Base-by-base conservation (phyloP, 208 protist species). In the Leishmania tropica region DNA sequence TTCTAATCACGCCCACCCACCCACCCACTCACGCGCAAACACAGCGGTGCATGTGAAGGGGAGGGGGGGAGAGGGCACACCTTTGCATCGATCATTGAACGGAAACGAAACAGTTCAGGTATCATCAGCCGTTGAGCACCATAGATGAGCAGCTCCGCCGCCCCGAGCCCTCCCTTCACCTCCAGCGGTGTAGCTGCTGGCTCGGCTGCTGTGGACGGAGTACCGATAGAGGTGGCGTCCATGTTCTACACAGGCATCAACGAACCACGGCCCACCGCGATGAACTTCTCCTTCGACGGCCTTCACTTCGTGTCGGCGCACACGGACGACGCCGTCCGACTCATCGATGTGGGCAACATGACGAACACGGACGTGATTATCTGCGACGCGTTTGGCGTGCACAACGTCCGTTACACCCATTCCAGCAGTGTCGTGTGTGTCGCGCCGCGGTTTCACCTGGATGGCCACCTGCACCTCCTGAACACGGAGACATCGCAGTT, bases 391-490 rank as follows among this genome's bases (percentile, higher is more conserved):
- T 93, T 93, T 53, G 94, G 93, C 40, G 88, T 95, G 42, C 90
- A 94, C 80, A 81, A 65, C 11, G 88, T 93, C 15, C 81, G 81
- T 65, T 97, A 92, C 80, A 97, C 94, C 28, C 92, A 95, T 65
- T 93, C 92, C 31, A 88, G 67, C 65, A 75, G 83, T 17, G 89
- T 95, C 17, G 85, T 93, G 6, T 94, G 88, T 72, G 88, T 97
- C 1, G 88, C 89, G 3, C 93, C 94, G 24, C 91, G 93, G 40
- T 87, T 90, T 60, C 85, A 85, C 67, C 79, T 90, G 7, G 94
- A 97, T 64, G 94, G 94, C 45, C 92, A 97, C 75, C 79, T 97
- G 79, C 92, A 97, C 81, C 83, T 97, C 4, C 78, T 96, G 2
- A 95, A 94, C 78, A 84, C 90, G 40, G 90, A 90, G 65, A 91